These are phyloP conservation scores for Naganishia albida DNA, from an alignment of 1,284 basidiomycete species.

Conservation along the genomic window DNA sequence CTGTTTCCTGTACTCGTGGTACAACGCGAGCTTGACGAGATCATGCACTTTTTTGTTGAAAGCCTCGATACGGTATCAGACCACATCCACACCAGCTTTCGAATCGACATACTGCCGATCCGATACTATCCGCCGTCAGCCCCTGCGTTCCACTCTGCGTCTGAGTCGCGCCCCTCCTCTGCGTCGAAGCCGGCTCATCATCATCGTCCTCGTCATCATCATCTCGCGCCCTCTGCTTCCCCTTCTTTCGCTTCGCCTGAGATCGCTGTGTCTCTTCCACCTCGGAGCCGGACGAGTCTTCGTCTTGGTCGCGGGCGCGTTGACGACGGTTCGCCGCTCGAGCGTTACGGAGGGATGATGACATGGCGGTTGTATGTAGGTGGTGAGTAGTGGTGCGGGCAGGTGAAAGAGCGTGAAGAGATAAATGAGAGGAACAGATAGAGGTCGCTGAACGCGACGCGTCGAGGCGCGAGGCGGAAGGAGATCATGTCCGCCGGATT, in stretches of 20 bases:
- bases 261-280: constrained; percentile 12
- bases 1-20: constrained; percentile 45
- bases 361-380: not conserved
- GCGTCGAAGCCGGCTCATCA: constrained; percentile 2
- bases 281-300: constrained; percentile 15
- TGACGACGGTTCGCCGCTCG: constrained; percentile 13
- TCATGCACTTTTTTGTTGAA: constrained; percentile 40
- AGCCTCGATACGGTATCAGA: constrained; percentile 37
- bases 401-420: not conserved
- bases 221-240: constrained; percentile 22
- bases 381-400: not conserved
- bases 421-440: not conserved
- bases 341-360: constrained; percentile 14
- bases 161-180: constrained; percentile 9
- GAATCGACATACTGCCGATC: constrained; percentile 16
- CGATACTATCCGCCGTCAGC: constrained; percentile 18
- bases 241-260: constrained; percentile 22
- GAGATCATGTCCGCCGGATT: not conserved
- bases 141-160: constrained; percentile 22
- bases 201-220: constrained; percentile 13
- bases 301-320: constrained; percentile 21
- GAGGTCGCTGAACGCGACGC: not conserved
- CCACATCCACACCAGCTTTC: not conserved
- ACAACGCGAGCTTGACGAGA: constrained; percentile 47
- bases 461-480: not conserved